Evolutionary conservation across 2,329 filamentous ascomycete genomes (phyloP).

Genomic region (Orbilia brochopaga): DNA sequence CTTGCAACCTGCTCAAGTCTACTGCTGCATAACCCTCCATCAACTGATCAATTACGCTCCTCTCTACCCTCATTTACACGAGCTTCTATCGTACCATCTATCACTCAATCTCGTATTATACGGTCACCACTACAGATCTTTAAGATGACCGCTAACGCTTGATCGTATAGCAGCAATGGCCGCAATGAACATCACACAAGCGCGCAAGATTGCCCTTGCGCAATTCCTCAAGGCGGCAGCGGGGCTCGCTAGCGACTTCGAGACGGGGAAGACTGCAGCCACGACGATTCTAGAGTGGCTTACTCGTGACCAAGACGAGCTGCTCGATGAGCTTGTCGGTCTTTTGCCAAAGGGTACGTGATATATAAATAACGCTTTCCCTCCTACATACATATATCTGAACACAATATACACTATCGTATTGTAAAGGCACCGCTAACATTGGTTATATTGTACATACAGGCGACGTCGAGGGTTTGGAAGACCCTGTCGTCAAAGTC

Average conservation of each 20-base stretch:
- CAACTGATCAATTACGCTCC: too few species aligned
- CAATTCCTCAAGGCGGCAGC: constrained; percentile 10
- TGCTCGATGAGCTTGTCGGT: constrained; percentile 10
- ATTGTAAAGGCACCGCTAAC: too few species aligned
- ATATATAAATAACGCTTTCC: too few species aligned
- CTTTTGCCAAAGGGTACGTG: constrained; percentile 8
- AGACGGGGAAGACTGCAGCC: neutral
- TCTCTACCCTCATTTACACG: too few species aligned
- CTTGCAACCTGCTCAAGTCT: too few species aligned
- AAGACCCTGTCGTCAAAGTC: constrained; percentile 17
- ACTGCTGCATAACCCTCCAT: too few species aligned
- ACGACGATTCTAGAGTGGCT: neutral
- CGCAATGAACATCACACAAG: neutral
- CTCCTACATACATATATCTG: neutral
- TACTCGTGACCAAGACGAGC: constrained; percentile 4
- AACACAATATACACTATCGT: too few species aligned
- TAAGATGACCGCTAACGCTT: neutral
- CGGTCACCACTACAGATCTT: too few species aligned
- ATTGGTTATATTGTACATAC: neutral
- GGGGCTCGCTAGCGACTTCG: constrained; percentile 10
- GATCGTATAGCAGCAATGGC: neutral
- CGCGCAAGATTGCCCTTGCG: constrained; percentile 5
- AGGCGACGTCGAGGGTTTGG: constrained; percentile 2
- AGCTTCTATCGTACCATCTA: too few species aligned
- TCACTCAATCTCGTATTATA: too few species aligned